Percentiles rank a stretch among this genome's conserved stretches.
phyloP scores from a whole-genome alignment of 352 stramenopile genomes.

The Phytophthora aleatoria region DNA sequence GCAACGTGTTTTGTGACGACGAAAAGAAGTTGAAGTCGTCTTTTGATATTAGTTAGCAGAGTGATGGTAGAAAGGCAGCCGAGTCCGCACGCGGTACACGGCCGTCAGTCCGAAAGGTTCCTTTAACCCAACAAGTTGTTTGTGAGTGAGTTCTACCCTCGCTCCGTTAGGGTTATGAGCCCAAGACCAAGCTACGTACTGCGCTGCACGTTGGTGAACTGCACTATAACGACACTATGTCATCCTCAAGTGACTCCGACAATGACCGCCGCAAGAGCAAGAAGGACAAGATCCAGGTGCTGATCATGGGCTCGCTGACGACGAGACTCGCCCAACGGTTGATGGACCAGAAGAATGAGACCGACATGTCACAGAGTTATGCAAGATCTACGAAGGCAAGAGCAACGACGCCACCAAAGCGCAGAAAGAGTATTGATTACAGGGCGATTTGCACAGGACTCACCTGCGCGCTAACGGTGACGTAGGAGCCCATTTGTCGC shows the following conservation, averaged over 20 bases:
- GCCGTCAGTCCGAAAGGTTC: background rate
- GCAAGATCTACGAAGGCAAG: conserved; percentile 5
- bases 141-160: conserved; percentile 1
- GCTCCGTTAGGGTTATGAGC: background rate
- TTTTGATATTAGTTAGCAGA: background rate
- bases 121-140: background rate
- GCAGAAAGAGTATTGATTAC: conserved; percentile 9
- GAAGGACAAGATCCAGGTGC: conserved; percentile 14
- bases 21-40: background rate
- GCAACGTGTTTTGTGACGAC: background rate
- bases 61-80: background rate
- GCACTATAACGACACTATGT: conserved; percentile 15
- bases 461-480: conserved; percentile 1
- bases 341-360: conserved; percentile 6
- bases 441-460: conserved; percentile 5
- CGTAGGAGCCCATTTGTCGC: background rate
- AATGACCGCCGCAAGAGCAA: conserved; percentile 3
- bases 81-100: background rate
- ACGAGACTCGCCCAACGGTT: conserved; percentile 15
- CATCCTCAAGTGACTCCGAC: conserved; percentile 10
- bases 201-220: conserved; percentile 2
- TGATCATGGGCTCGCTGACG: conserved; percentile 13
- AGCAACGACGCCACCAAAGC: conserved; percentile 8
- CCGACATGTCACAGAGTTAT: background rate
- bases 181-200: background rate